phyloP scores from a whole-genome alignment of 768 basidiomycete genomes.

The Leccinum uliginosum region DNA sequence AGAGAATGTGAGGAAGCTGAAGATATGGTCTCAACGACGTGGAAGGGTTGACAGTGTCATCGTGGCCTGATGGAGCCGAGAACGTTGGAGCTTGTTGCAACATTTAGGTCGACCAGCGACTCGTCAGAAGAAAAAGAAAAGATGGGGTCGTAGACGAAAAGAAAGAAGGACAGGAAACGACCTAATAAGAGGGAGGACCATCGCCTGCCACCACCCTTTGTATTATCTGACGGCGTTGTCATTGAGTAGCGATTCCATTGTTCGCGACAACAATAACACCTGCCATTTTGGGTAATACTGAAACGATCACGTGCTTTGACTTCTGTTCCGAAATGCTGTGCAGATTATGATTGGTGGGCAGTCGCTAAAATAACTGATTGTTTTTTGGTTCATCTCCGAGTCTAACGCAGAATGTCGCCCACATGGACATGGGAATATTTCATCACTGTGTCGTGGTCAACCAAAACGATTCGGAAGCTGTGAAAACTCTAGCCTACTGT shows the following conservation, averaged over 20 bases:
- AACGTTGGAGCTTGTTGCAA: conserved; percentile 23
- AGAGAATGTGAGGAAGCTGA: conserved; percentile 74
- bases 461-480: not conserved
- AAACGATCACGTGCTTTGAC: conserved; percentile 5
- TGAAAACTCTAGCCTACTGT: too few relatives aligned
- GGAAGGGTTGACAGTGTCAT: conserved; percentile 39
- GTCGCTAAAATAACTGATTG: not conserved
- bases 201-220: conserved; percentile 18
- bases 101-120: conserved; percentile 40
- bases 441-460: not conserved
- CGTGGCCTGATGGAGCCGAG: conserved; percentile 48
- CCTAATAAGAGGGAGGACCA: conserved; percentile 15
- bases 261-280: conserved; percentile 29
- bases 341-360: not conserved
- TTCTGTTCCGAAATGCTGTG: not conserved
- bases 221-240: conserved; percentile 12
- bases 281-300: conserved; percentile 13
- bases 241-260: conserved; percentile 16
- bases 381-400: not conserved
- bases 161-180: conserved; percentile 5
- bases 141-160: conserved; percentile 9
- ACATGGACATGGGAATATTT: not conserved
- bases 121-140: conserved; percentile 14
- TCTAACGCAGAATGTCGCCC: not conserved
- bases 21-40: conserved; percentile 74